Conservation (phyloP, 1,139 yeast genomes). For the Zygosaccharomyces sapae region DNA sequence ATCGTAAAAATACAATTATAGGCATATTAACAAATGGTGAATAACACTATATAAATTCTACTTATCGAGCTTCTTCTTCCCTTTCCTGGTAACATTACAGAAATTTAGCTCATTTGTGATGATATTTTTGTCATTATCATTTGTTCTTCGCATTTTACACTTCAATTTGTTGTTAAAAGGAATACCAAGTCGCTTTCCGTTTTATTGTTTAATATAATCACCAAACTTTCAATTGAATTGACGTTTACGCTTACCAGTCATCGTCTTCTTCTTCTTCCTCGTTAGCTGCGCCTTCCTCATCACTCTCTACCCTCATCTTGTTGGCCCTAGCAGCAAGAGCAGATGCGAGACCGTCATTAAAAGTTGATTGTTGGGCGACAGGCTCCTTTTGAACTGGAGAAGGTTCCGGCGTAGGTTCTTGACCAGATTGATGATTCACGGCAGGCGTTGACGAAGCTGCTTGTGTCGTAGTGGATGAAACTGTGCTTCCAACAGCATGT, state of each 20-base stretch:
- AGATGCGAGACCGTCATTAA: constrained; percentile 86
- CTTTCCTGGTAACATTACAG: neutral
- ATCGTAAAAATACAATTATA: neutral
- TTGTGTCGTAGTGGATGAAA: constrained; percentile 44
- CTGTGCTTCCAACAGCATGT: constrained; percentile 35
- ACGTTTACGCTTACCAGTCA: constrained; percentile 39
- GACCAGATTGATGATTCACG: constrained; percentile 24
- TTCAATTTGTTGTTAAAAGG: neutral
- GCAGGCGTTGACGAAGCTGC: constrained; percentile 28
- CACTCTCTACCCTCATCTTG: constrained; percentile 67
- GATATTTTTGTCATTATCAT: neutral
- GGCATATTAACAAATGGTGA: neutral
- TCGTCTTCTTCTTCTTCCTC: constrained; percentile 47
- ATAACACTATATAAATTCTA: neutral
- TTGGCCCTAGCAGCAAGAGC: constrained; percentile 84
- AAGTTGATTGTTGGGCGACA: constrained; percentile 35
- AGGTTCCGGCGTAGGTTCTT: constrained; percentile 37
- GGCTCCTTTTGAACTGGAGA: constrained; percentile 56
- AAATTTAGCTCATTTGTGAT: neutral
- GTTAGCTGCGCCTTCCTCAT: constrained; percentile 74
- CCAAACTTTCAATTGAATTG: too few species aligned
- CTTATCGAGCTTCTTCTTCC: neutral
- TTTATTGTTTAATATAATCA: too few species aligned
- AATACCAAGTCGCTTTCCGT: too few species aligned
- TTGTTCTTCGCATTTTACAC: constrained; percentile 1